phyloP scores from a whole-genome alignment of 768 basidiomycete species.

The Coprinopsis strossmayeri region DNA sequence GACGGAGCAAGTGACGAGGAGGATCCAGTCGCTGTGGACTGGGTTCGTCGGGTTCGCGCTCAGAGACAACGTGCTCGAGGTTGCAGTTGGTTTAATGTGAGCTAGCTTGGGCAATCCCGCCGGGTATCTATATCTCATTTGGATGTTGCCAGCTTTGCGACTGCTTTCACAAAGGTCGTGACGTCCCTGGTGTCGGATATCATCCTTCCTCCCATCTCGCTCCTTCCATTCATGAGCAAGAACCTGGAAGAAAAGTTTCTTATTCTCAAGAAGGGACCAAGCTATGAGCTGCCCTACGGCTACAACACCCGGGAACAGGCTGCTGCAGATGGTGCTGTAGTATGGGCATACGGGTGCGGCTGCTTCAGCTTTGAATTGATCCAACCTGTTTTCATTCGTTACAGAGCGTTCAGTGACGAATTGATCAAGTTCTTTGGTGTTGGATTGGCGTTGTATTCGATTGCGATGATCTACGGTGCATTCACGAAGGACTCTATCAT shows the following conservation, averaged over 20 bases:
- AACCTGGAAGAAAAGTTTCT: slow-evolving; percentile 39
- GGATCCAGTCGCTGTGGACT: slow-evolving; percentile 21
- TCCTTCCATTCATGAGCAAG: slow-evolving; percentile 36
- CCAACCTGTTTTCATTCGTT: neutral
- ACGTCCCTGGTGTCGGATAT: slow-evolving; percentile 39
- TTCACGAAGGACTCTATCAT: slow-evolving; percentile 36
- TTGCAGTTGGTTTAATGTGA: slow-evolving; percentile 38
- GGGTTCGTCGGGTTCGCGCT: slow-evolving; percentile 26
- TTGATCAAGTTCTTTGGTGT: slow-evolving; percentile 32
- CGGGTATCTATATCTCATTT: neutral
- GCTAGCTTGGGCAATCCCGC: slow-evolving; percentile 8
- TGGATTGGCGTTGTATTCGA: slow-evolving; percentile 29
- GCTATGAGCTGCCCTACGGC: slow-evolving; percentile 17
- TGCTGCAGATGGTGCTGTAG: slow-evolving; percentile 37
- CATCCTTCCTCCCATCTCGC: slow-evolving; percentile 32
- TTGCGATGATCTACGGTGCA: slow-evolving; percentile 30
- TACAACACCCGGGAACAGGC: slow-evolving; percentile 41
- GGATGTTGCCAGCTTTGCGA: slow-evolving; percentile 22
- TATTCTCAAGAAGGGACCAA: slow-evolving; percentile 27
- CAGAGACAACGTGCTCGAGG: slow-evolving; percentile 40
- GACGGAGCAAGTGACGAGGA: slow-evolving; percentile 16
- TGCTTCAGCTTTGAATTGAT: neutral
- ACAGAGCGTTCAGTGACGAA: slow-evolving; percentile 30
- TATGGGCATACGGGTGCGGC: slow-evolving; percentile 28
- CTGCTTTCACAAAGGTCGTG: slow-evolving; percentile 33